A percentile compares a stretch with the other conserved stretches of the same genome.
Conservation (phyloP, 805 yeast genomes). For the Suhomyces vadensis region DNA sequence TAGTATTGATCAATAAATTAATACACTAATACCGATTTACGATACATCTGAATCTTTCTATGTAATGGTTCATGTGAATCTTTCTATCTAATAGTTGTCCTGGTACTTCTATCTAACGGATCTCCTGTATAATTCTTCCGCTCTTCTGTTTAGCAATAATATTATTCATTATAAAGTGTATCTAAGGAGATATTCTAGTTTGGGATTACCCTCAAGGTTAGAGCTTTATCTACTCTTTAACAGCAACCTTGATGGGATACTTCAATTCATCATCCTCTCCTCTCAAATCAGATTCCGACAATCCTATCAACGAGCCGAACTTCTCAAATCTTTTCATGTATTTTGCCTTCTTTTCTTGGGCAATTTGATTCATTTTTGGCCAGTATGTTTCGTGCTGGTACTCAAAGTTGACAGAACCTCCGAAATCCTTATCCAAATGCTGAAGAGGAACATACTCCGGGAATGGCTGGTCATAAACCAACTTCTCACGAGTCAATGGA, state of each 20-base stretch:
- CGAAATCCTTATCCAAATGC: constrained; percentile 81
- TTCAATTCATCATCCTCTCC: constrained; percentile 32
- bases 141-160: too few species aligned
- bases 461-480: constrained; percentile 89
- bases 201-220: too few species aligned
- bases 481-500: constrained; percentile 90
- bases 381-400: constrained; percentile 81
- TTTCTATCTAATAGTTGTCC: too few species aligned
- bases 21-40: too few species aligned
- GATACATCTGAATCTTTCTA: too few species aligned
- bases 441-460: constrained; percentile 75
- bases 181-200: too few species aligned
- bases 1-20: too few species aligned
- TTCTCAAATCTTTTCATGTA: constrained; percentile 68
- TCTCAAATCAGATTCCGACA: constrained; percentile 81
- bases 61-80: too few species aligned
- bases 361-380: constrained; percentile 64
- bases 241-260: constrained; percentile 23
- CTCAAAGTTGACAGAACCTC: constrained; percentile 82
- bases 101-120: too few species aligned
- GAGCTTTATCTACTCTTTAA: background rate
- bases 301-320: constrained; percentile 74
- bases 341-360: constrained; percentile 56
- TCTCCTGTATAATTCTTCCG: too few species aligned
- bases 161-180: too few species aligned